A percentile compares a stretch with the other conserved stretches of the same genome.
phyloP scores from a whole-genome alignment of 371 early-diverging fungal species.

The Circinella minor region DNA sequence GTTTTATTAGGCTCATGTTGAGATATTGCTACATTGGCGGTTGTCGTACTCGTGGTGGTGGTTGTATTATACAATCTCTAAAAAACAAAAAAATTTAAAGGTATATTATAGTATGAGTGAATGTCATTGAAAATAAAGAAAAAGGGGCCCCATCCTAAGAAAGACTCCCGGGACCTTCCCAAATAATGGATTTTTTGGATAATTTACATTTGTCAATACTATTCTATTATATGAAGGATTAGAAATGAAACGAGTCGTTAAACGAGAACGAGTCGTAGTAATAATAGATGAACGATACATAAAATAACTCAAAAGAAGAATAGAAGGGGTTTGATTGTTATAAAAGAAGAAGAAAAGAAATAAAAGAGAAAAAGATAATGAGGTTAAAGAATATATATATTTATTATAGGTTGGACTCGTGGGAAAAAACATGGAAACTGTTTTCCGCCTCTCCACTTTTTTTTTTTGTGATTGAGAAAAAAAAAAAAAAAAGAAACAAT shows the following conservation, averaged over 20 bases:
- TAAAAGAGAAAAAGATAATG: neutral
- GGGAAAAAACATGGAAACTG: neutral
- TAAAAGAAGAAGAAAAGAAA: neutral
- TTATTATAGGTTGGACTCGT: constrained; percentile 6
- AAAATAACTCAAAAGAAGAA: too few relatives aligned
- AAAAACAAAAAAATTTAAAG: too few relatives aligned
- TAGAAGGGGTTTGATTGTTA: too few relatives aligned
- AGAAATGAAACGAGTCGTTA: neutral
- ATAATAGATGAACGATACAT: neutral
- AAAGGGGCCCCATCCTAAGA: neutral
- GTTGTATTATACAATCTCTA: neutral
- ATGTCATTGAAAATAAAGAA: neutral
- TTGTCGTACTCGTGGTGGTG: neutral
- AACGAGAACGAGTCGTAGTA: neutral
- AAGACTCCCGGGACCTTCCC: too few relatives aligned
- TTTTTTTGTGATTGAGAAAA: too few relatives aligned
- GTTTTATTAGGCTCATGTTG: neutral
- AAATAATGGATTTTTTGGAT: too few relatives aligned
- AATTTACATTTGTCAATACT: neutral
- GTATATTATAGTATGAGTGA: too few relatives aligned
- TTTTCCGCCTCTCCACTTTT: neutral
- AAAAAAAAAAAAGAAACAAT: neutral
- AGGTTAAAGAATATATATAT: neutral
- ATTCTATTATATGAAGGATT: neutral
- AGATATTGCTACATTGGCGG: neutral